Conservation (phyloP, 345 rosid genomes). For the Syzygium aqueum region DNA sequence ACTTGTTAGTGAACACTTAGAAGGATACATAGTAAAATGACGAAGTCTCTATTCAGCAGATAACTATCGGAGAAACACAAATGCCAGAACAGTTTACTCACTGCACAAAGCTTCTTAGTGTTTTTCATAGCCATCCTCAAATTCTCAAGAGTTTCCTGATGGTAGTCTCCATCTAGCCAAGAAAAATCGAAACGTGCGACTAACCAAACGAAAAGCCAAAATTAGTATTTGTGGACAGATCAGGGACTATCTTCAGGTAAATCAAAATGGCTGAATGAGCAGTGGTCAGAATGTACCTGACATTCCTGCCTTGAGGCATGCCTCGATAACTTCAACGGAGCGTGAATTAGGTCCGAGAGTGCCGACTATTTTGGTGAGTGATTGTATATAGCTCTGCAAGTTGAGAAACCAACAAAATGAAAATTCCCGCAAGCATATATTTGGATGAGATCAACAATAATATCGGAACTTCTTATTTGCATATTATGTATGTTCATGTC, state of each 20-base stretch:
- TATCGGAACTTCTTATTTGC: background rate
- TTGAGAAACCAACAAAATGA: background rate
- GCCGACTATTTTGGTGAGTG: slow-evolving; percentile 25
- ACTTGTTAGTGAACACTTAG: background rate
- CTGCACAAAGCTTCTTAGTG: slow-evolving; percentile 29
- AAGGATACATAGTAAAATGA: background rate
- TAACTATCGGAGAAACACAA: background rate
- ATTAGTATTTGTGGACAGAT: background rate
- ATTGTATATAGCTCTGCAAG: slow-evolving; percentile 14
- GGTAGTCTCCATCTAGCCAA: slow-evolving; percentile 27
- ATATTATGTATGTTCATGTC: background rate
- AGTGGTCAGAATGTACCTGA: slow-evolving; percentile 7
- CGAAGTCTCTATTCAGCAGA: background rate
- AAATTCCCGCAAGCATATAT: background rate
- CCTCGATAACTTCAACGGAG: slow-evolving; percentile 17
- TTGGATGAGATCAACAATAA: background rate
- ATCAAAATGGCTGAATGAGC: background rate
- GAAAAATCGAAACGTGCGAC: slow-evolving; percentile 30
- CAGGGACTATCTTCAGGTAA: background rate
- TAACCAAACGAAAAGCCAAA: background rate
- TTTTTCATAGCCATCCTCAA: slow-evolving; percentile 17
- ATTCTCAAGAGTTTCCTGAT: slow-evolving; percentile 32
- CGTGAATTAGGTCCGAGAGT: slow-evolving; percentile 32
- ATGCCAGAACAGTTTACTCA: slow-evolving; percentile 1
- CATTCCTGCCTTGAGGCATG: slow-evolving; percentile 28